These are phyloP conservation scores for Lactarius trivialis DNA, from an alignment of 768 basidiomycete genomes.

Conservation along the genomic window DNA sequence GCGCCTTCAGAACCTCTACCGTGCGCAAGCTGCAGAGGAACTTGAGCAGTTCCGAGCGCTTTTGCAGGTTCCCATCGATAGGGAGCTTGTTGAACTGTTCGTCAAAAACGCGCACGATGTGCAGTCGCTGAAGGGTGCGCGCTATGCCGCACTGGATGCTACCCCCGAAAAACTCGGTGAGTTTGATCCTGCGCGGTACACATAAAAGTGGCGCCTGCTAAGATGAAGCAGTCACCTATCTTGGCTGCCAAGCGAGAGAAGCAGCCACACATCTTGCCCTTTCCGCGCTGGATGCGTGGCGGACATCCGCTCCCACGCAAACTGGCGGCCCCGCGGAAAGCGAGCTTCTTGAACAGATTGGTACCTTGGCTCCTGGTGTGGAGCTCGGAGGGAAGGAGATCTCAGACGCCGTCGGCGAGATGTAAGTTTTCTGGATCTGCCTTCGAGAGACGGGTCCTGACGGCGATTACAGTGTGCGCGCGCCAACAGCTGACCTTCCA, in stretches of 20 bases:
- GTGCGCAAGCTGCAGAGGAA: slow-evolving; percentile 65
- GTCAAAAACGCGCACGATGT: slow-evolving; percentile 77
- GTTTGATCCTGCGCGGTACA: slow-evolving; percentile 12
- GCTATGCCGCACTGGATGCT: slow-evolving; percentile 51
- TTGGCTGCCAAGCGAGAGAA: slow-evolving; percentile 44
- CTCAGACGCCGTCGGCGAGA: slow-evolving; percentile 61
- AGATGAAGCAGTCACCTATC: slow-evolving; percentile 34
- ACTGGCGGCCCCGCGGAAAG: slow-evolving; percentile 38
- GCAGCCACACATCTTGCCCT: slow-evolving; percentile 66
- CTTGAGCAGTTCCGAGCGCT: slow-evolving; percentile 38
- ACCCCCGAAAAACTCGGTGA: slow-evolving; percentile 46
- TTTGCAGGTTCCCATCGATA: slow-evolving; percentile 45
- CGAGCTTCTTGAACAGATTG: slow-evolving; percentile 46
- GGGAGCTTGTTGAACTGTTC: slow-evolving; percentile 58
- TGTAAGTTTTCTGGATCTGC: slow-evolving; percentile 46
- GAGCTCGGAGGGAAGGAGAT: slow-evolving; percentile 50
- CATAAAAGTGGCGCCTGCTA: slow-evolving; percentile 6
- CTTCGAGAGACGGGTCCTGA: slow-evolving; percentile 18
- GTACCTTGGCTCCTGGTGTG: slow-evolving; percentile 38
- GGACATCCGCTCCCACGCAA: slow-evolving; percentile 20
- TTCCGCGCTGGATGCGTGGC: slow-evolving; percentile 45
- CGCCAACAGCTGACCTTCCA: slow-evolving; percentile 80
- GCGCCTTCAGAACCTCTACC: slow-evolving; percentile 80
- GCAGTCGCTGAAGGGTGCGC: slow-evolving; percentile 55
- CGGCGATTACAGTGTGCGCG: slow-evolving; percentile 50